Evolutionary conservation across 495 filamentous ascomycete species (phyloP), one percentile per base, ranked within the genome.

Genomic region (Echria macrotheca): DNA sequence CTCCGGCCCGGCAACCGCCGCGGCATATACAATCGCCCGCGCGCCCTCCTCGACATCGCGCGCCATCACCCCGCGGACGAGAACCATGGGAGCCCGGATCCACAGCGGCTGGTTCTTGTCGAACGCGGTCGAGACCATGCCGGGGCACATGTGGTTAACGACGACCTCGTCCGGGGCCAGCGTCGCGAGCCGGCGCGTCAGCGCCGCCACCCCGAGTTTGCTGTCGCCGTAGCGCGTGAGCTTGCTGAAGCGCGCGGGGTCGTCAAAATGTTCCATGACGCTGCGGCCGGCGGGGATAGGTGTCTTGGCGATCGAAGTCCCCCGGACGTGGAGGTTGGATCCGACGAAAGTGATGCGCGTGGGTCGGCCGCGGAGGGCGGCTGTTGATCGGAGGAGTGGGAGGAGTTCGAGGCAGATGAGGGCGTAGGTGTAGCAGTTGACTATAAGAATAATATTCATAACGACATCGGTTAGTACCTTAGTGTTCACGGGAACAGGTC

Each of bases 361-460:
- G 2, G 38, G 38, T 7, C 11, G 22, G 7, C 38, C 38, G 6
- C 38, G 38, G 5, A 41, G n/a, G 3, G 19, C 29, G 26, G 44
- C 44, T 9, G 44, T 47, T 6, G 7, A 4, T 18, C 19, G 44
- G 17, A 47, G 44, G 3, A 47, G 44, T 9, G 44, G 44, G 17
- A 47, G 36, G 1, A 47, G 29, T 19, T 47, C 44, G 2, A 47
- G 44, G 23, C 28, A 35, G 5, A 47, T 24, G 1, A 47, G 44
- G 29, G 36, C 36, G 44, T 47, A 31, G 4, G 44, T 47, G 29
- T 47, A 47, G 12, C 44, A 47, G 17, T 47, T 47, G 11, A 47
- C 44, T 47, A 12, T 2, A 10, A n/a, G n/a, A n/a, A n/a, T n/a
- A n/a, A n/a, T n/a, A n/a, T n/a, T n/a, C n/a, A n/a, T n/a, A n/a